These are phyloP conservation scores for Camelina hispida DNA, from an alignment of 345 rosid species.

Conservation along the genomic window DNA sequence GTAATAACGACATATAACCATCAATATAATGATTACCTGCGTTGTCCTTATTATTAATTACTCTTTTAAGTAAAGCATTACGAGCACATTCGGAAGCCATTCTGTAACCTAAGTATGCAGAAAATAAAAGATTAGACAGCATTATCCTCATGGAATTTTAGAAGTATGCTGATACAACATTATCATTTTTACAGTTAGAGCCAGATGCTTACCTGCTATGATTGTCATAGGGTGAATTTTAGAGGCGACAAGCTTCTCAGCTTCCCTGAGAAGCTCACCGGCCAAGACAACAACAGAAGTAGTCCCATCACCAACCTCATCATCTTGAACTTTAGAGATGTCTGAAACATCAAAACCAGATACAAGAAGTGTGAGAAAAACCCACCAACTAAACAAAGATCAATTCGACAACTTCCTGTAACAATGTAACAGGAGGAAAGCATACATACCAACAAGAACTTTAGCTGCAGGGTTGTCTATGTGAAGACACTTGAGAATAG, in stretches of 20 bases:
- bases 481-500: slow-evolving; percentile 92
- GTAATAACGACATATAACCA: background rate
- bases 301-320: slow-evolving; percentile 99
- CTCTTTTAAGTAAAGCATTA: slow-evolving; percentile 68
- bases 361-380: slow-evolving; percentile 2
- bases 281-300: slow-evolving; percentile 99
- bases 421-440: slow-evolving; percentile 3
- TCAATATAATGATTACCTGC: slow-evolving; percentile 53
- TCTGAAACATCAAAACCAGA: slow-evolving; percentile 46
- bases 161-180: background rate
- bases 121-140: slow-evolving; percentile 6
- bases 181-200: background rate
- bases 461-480: slow-evolving; percentile 97
- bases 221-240: slow-evolving; percentile 99
- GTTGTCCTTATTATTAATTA: slow-evolving; percentile 77
- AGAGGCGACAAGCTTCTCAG: slow-evolving; percentile 86
- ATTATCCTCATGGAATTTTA: background rate
- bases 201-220: slow-evolving; percentile 61
- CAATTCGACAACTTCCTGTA: background rate
- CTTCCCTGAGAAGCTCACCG: slow-evolving; percentile 93
- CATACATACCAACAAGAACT: slow-evolving; percentile 87
- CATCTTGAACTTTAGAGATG: slow-evolving; percentile 99
- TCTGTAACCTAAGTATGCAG: slow-evolving; percentile 66
- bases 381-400: background rate
- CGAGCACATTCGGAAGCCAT: slow-evolving; percentile 98